Percentiles rank a stretch among this genome's conserved stretches.
These are phyloP conservation scores for Penicillium hesseltinei DNA, from an alignment of 2,329 filamentous ascomycete genomes.

Conservation along the genomic window DNA sequence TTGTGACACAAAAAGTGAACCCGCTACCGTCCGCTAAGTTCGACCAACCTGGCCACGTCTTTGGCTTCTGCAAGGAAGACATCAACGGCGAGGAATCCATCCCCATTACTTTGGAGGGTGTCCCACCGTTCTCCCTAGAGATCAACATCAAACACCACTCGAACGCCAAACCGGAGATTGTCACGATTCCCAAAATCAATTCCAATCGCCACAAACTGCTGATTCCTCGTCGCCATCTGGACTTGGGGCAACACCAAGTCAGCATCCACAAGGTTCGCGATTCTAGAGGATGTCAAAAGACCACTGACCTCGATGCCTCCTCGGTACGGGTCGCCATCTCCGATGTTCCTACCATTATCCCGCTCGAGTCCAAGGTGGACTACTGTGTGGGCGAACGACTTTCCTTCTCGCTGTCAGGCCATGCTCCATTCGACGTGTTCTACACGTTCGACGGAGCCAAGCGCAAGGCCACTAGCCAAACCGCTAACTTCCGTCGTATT, in stretches of 20 bases:
- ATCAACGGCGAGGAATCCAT: conserved; percentile 80
- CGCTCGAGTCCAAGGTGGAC: conserved; percentile 78
- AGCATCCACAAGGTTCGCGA: conserved; percentile 89
- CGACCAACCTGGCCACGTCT: conserved; percentile 81
- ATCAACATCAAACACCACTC: conserved; percentile 91
- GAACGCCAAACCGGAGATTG: conserved; percentile 72
- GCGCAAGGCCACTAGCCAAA: conserved; percentile 69
- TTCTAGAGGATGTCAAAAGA: conserved; percentile 78
- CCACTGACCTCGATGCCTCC: conserved; percentile 67
- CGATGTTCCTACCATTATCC: conserved; percentile 86
- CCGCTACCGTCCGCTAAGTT: conserved; percentile 80
- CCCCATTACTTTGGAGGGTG: conserved; percentile 77
- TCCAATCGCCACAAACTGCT: conserved; percentile 72
- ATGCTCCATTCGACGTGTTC: conserved; percentile 86
- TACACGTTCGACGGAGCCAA: conserved; percentile 81
- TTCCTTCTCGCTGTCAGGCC: conserved; percentile 85
- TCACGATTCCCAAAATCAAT: conserved; percentile 76
- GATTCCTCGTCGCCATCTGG: conserved; percentile 80
- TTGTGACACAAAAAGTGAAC: conserved; percentile 79
- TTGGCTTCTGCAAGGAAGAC: conserved; percentile 91
- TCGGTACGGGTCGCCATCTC: conserved; percentile 89
- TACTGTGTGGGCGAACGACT: conserved; percentile 96
- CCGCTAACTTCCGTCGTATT: conserved; percentile 86
- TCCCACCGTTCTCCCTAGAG: conserved; percentile 85
- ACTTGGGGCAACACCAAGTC: conserved; percentile 84